These are phyloP conservation scores for cucumber (Cucumis sativus) DNA, from an alignment of 306 rosid genomes.

Conservation along the genomic window DNA sequence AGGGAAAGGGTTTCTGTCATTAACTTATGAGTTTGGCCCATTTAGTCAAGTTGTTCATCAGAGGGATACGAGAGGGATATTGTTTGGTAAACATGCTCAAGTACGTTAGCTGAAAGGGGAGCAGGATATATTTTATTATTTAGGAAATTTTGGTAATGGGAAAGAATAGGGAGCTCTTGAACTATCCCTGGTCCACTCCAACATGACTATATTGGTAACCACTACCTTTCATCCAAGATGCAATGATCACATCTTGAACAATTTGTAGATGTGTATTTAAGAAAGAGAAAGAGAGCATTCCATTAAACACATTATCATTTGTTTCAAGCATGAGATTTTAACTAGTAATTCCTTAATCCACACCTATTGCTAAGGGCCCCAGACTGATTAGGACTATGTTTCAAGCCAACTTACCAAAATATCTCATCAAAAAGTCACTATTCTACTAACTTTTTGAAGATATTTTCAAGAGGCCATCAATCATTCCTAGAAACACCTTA, in stretches of 20 bases:
- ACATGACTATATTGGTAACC: background rate
- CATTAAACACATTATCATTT: background rate
- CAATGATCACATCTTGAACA: background rate
- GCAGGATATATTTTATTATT: background rate
- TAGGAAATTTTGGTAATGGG: background rate
- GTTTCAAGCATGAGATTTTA: background rate
- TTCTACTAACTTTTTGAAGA: background rate
- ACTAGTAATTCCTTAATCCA: background rate
- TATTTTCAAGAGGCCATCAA: background rate
- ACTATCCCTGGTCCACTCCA: background rate
- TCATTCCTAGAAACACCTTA: background rate
- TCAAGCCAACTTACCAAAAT: background rate
- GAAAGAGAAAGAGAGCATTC: background rate
- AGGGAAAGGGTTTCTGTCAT: background rate
- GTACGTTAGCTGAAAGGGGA: background rate
- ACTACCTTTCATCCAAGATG: background rate
- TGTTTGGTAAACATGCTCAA: background rate
- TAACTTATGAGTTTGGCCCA: background rate
- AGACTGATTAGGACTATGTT: background rate
- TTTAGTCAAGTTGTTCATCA: background rate
- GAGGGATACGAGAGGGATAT: background rate
- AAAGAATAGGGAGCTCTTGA: background rate
- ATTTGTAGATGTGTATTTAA: background rate
- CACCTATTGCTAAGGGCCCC: constrained; percentile 5
- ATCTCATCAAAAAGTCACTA: background rate